Base-by-base conservation (phyloP, 495 filamentous ascomycete species). In the Neurospora sp. region DNA sequence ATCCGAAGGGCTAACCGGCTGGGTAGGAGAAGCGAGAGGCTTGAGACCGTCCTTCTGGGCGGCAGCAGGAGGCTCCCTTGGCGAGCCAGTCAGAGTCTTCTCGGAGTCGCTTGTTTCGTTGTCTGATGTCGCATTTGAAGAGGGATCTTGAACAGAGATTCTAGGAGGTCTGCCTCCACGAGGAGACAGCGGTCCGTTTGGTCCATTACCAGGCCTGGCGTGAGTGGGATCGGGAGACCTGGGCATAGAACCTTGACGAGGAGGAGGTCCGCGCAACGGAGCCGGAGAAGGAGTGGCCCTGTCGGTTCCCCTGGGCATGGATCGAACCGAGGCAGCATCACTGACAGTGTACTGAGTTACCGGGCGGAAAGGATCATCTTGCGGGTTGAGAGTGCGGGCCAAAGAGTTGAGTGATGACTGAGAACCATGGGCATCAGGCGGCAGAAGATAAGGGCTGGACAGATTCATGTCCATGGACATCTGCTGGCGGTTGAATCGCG, bases 371-470 rank as follows among this genome's bases (percentile, higher is more conserved):
- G 93, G 94, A 81, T 97, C 94, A 76, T 97, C 90, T 68, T 87
- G 84, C 69, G 86, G 85, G 40, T 88, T 84, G 20, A 92, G 87
- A 9, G 89, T 89, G 31, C 91, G 87, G n/a, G 93, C 90, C 70
- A 97, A 83, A 0, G 94, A 95, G 76, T 94, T 89, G 69, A 98
- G 79, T 18, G 95, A 98, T 70, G 96, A 94, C 40, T 88, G 87
- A 1, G 96, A 97, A 78, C 86, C 86, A 22, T 94, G 89, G 38
- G 96, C 75, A 14, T 87, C 90, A 0, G 92, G 92, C 2, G 96
- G 94, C n/a, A 99, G 83, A 14, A 99, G 87, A 79, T 98, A 99
- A 7, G 96, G 96, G 74, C 88, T 94, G 40, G 87, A 88, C 38
- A 94, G 84, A 74, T 92, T 90, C 84, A 97, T 87, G 76, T 93